Evolutionary conservation across 78 protist genomes (phyloP).

Genomic region (Diacronema lutheri): DNA sequence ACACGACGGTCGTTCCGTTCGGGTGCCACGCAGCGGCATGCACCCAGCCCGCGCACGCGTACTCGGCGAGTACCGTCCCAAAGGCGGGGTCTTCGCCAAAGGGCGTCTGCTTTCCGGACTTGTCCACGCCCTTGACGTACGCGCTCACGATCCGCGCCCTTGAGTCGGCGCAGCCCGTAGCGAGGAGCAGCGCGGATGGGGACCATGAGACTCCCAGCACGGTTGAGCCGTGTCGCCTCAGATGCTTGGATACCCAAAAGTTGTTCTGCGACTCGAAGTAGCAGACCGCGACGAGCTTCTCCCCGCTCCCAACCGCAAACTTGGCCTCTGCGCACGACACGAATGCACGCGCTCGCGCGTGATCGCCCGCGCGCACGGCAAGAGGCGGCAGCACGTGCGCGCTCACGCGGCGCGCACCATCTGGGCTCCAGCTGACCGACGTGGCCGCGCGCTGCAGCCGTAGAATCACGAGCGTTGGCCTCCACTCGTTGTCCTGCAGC

Average conservation of each 20-base stretch:
- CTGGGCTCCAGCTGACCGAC: slow-evolving; percentile 71
- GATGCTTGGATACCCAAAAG: slow-evolving; percentile 91
- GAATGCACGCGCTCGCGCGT: not conserved
- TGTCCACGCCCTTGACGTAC: slow-evolving; percentile 71
- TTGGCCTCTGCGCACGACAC: slow-evolving; percentile 75
- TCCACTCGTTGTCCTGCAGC: slow-evolving; percentile 61
- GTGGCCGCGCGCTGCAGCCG: slow-evolving; percentile 89
- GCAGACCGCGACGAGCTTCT: slow-evolving; percentile 79
- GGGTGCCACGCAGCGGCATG: slow-evolving; percentile 77
- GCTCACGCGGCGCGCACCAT: too few relatives aligned
- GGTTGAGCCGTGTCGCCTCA: slow-evolving; percentile 67
- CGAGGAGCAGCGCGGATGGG: slow-evolving; percentile 73
- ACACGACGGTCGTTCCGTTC: slow-evolving; percentile 70
- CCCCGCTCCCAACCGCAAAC: slow-evolving; percentile 89
- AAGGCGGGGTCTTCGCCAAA: slow-evolving; percentile 21
- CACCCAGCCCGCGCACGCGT: slow-evolving; percentile 74
- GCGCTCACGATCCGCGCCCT: slow-evolving; percentile 72
- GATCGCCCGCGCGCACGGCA: too few relatives aligned
- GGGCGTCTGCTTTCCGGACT: not conserved
- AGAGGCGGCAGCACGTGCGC: too few relatives aligned
- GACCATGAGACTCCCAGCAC: slow-evolving; percentile 83
- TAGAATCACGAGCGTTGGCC: slow-evolving; percentile 84
- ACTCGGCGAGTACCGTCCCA: slow-evolving; percentile 30
- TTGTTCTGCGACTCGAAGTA: slow-evolving; percentile 86
- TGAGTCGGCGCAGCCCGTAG: slow-evolving; percentile 75